Evolutionary conservation across 306 rosid genomes (phyloP), one percentile per base, ranked within the genome.

Genomic region (Canavalia ensiformis): DNA sequence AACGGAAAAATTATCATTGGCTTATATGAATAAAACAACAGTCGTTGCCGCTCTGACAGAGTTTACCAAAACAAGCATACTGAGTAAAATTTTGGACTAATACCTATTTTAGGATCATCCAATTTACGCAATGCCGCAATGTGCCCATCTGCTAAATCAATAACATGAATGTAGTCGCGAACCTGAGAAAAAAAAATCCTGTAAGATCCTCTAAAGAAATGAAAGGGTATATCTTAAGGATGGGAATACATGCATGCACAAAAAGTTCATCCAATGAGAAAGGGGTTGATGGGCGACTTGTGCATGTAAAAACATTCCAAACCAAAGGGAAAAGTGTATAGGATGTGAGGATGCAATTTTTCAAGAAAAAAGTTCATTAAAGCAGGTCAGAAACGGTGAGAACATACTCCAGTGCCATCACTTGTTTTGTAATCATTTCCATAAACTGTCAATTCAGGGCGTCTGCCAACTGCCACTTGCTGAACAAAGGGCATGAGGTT

Each of bases 401-500:
- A 83, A 83, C 97, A 55, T 91, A 95, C 99, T 87, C 99, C 99
- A 49, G 98, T 94, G 75, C 98, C 99, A 72, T 96, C 99, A 73
- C 78, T 85, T 79, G 99, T 94, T 7, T 87, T 88, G 79, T 96
- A 96, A 85, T 96, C 97, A 4, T 76, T 90, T 84, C 99, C 99
- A 79, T 76, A 96, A 69, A 96, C 91, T 2, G 97, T 92, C 87
- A 96, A 81, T 42, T 92, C 90, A 33, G 93, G 88, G 33, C 95
- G 92, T 83, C 98, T 87, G 58, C 97, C 99, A 73, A 96, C 99
- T 10, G 99, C 99, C 76, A 94, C 97, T 96, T 96, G 99, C 88
- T 96, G 99, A 80, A 96, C 98, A 51, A 96, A 96, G 2, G 99
- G 98, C 99, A 96, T 94, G 85, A 92, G 97, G 59, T 96, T 96